Evolutionary conservation across 2,329 filamentous ascomycete genomes (phyloP).

Genomic region (Neofusicoccum sp.): DNA sequence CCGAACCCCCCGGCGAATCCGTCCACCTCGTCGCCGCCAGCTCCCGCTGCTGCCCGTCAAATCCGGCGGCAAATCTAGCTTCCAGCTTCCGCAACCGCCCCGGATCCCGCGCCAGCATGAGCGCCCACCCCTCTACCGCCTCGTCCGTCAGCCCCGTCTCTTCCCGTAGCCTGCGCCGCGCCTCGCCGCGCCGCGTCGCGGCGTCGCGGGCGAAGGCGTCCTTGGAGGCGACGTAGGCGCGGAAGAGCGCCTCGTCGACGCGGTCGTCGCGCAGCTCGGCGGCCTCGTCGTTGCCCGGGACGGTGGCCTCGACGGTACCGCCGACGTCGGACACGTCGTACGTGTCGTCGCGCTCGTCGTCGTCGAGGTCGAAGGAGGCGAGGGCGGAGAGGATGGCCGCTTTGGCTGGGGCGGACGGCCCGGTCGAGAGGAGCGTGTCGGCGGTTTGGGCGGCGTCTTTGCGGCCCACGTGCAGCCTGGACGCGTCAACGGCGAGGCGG

Average conservation of each 20-base stretch:
- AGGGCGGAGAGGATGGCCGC: conserved; percentile 87
- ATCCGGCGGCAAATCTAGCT: conserved; percentile 63
- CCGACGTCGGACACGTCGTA: conserved; percentile 94
- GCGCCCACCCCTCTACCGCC: conserved; percentile 88
- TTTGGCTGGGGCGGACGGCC: conserved; percentile 69
- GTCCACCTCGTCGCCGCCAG: conserved; percentile 69
- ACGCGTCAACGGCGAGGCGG: conserved; percentile 65
- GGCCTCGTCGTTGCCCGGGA: conserved; percentile 52
- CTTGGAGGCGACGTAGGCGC: conserved; percentile 66
- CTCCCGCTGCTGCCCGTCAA: conserved; percentile 66
- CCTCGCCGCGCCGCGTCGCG: conserved; percentile 65
- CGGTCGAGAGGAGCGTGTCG: conserved; percentile 71
- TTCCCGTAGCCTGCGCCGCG: conserved; percentile 65
- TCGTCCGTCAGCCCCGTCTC: conserved; percentile 92
- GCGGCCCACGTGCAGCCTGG: conserved; percentile 79
- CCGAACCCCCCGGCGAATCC: conserved; percentile 55
- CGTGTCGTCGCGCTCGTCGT: conserved; percentile 95
- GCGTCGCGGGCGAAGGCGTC: conserved; percentile 72
- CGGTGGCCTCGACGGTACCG: conserved; percentile 73
- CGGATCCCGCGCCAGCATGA: conserved; percentile 79
- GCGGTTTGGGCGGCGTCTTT: conserved; percentile 64
- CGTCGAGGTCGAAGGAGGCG: conserved; percentile 86
- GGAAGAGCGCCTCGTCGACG: conserved; percentile 74
- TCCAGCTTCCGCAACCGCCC: conserved; percentile 71
- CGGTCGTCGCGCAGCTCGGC: conserved; percentile 60